A percentile compares a stretch with the other conserved stretches of the same genome.
These are phyloP conservation scores for Fraxinus quadrangulata DNA, from an alignment of 257 asterid genomes.

Conservation along the genomic window DNA sequence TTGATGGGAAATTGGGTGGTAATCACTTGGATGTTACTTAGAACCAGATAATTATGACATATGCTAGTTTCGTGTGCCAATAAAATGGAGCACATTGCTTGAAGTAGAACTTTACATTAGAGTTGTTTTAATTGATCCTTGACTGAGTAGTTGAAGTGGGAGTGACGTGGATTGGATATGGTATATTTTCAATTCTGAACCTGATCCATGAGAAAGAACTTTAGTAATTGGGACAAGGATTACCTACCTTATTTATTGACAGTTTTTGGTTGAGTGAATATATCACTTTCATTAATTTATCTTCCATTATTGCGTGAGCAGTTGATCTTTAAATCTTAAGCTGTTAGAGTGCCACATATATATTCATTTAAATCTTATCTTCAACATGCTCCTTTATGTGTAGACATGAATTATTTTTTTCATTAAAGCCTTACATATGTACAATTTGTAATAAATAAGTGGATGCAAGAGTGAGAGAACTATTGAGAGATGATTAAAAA, in stretches of 20 bases:
- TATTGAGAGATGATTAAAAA: no score
- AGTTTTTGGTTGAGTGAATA: background rate
- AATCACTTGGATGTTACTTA: no score
- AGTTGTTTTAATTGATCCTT: background rate
- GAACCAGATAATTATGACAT: no score
- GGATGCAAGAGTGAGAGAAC: background rate
- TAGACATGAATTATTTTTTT: no score
- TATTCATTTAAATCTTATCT: no score
- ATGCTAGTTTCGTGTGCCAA: background rate
- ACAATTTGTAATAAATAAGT: background rate
- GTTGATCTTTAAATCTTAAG: background rate
- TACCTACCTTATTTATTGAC: background rate
- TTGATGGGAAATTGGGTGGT: no score
- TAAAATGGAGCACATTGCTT: background rate
- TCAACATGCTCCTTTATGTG: no score
- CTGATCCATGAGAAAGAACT: background rate
- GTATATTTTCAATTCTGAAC: background rate
- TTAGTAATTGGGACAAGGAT: background rate
- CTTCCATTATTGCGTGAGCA: background rate
- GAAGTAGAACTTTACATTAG: background rate
- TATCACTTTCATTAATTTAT: background rate
- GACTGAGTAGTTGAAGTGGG: background rate
- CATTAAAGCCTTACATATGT: no score
- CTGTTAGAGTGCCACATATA: background rate
- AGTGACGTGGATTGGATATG: background rate